phyloP scores from a whole-genome alignment of 2,329 filamentous ascomycete species.

The Trichothecium roseum region DNA sequence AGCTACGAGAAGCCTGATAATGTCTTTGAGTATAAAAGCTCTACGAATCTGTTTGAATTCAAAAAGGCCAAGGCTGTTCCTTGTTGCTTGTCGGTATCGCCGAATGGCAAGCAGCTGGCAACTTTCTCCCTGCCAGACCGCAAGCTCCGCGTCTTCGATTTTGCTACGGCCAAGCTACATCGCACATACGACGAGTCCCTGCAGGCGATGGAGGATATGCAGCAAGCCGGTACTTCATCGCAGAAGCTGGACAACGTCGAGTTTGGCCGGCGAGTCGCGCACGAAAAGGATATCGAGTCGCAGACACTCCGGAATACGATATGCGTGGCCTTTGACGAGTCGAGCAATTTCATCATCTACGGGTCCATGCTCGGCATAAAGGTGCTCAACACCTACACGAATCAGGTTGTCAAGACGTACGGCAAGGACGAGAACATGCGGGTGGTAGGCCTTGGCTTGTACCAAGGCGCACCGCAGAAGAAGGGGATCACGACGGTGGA shows the following conservation, averaged over 20 bases:
- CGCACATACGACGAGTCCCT: slow-evolving; percentile 94
- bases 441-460: slow-evolving; percentile 71
- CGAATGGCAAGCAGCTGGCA: slow-evolving; percentile 75
- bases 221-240: slow-evolving; percentile 77
- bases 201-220: slow-evolving; percentile 82
- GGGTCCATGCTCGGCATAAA: slow-evolving; percentile 89
- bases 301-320: slow-evolving; percentile 55
- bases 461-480: slow-evolving; percentile 91
- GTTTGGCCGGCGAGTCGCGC: slow-evolving; percentile 77
- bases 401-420: slow-evolving; percentile 82
- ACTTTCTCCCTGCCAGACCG: slow-evolving; percentile 88
- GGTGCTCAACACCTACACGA: slow-evolving; percentile 91
- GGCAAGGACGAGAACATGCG: slow-evolving; percentile 84
- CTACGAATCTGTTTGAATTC: slow-evolving; percentile 92
- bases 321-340: slow-evolving; percentile 93
- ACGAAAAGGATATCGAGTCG: slow-evolving; percentile 78
- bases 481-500: slow-evolving; percentile 89
- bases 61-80: slow-evolving; percentile 88
- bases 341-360: slow-evolving; percentile 88
- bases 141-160: slow-evolving; percentile 89
- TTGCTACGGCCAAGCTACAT: slow-evolving; percentile 76
- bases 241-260: slow-evolving; percentile 82
- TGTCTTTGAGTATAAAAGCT: slow-evolving; percentile 88
- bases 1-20: slow-evolving; percentile 83
- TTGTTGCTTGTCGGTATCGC: slow-evolving; percentile 73